Percentiles rank a stretch among this genome's conserved stretches.
These are phyloP conservation scores for Malassezia caprae DNA, from an alignment of 1,284 basidiomycete species.

Conservation along the genomic window DNA sequence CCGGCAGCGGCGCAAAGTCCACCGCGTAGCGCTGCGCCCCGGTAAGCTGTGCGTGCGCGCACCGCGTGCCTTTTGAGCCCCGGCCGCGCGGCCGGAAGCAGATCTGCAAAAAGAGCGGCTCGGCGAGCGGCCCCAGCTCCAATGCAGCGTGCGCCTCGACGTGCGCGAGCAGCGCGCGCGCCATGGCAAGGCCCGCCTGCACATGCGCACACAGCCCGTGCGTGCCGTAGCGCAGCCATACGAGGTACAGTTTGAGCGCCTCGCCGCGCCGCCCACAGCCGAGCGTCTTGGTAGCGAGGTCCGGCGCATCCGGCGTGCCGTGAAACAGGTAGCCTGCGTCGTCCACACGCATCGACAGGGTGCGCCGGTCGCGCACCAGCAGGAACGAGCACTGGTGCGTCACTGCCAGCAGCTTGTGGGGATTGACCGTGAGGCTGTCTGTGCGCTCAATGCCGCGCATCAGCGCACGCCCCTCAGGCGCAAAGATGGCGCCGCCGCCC, in stretches of 20 bases:
- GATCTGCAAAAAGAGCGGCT: constrained; percentile 37
- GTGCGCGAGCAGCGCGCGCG: constrained; percentile 21
- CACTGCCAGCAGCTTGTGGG: constrained; percentile 50
- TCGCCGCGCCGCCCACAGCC: constrained; percentile 49
- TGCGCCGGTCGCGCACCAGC: constrained; percentile 40
- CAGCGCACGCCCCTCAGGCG: constrained; percentile 16
- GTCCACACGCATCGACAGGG: constrained; percentile 31
- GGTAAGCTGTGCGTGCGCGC: constrained; percentile 16
- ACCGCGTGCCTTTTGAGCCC: constrained; percentile 18
- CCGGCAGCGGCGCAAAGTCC: constrained; percentile 38
- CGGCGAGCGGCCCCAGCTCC: constrained; percentile 32
- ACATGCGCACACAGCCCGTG: constrained; percentile 41
- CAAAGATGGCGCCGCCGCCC: constrained; percentile 49
- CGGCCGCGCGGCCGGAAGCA: constrained; percentile 31
- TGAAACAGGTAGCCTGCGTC: constrained; percentile 51
- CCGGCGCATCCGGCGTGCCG: constrained; percentile 1
- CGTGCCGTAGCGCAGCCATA: constrained; percentile 49
- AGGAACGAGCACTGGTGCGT: constrained; percentile 50
- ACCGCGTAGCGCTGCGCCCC: constrained; percentile 28
- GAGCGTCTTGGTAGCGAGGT: constrained; percentile 41
- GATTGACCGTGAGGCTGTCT: constrained; percentile 49
- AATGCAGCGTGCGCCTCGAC: constrained; percentile 21
- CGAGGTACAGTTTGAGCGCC: constrained; percentile 49
- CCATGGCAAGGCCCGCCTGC: constrained; percentile 29
- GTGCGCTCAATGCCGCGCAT: constrained; percentile 41